Base-by-base conservation (phyloP, 805 yeast genomes). In the Ogataea ramenticola region DNA sequence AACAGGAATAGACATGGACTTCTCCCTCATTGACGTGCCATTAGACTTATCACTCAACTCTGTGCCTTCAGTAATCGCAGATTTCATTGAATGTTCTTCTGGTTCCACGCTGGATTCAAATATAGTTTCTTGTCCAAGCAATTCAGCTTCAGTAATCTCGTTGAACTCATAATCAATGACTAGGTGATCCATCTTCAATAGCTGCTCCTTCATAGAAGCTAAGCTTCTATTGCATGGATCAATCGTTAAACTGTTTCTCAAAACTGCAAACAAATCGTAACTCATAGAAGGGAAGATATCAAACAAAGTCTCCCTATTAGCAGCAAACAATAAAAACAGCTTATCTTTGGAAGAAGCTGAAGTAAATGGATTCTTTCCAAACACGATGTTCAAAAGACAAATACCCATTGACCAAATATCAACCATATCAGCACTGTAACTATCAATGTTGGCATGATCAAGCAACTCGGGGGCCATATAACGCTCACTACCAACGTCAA, bases 381-480 rank as follows among this genome's bases (percentile, higher is more conserved):
- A 89, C n/a, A 89, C 84, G 44, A 86, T 71, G 52, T 91, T 89
- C 55, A 89, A 67, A 46, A 89, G 69, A 38, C 88, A 86, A 46
- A 89, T 80, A 26, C 96, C 97, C 47, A 86, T 65, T 0, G 96
- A 81, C 97, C 97, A 89, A 40, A 89, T 70, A 64, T 89, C 96
- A 41, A 85, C 82, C 61, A 85, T 82, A 19, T 81, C 79, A 9
- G 96, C 87, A 53, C 83, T 84, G 60, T 89, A 90, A 36, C 72
- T 67, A 31, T 75, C 77, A 40, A 78, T 65, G 35, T 66, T 65
- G 14, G 61, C 52, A 45, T 60, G 57, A 43, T 88, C 95, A 57
- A 88, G 82, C 45, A 88, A 65, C 58, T 89, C 97, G 1, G 97
- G 97, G 0, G 96, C 95, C 97, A 89, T 89, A 63, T 89, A 89